phyloP scores from a whole-genome alignment of 2,329 filamentous ascomycete species.

The Penicillium sp. region DNA sequence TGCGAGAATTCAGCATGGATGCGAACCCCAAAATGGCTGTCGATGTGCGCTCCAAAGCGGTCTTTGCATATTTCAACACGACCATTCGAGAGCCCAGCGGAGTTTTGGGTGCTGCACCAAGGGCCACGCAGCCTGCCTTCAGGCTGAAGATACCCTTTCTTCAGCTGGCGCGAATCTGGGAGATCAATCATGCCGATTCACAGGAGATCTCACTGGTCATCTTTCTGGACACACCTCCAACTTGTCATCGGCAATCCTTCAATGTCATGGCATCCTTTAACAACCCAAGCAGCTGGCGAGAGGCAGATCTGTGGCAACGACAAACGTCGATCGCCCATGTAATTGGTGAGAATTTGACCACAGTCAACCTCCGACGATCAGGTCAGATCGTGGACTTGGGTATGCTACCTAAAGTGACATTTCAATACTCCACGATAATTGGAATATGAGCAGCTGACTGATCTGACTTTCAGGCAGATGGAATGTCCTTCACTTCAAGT shows the following conservation, averaged over 20 bases:
- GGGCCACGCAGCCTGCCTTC: slow-evolving; percentile 18
- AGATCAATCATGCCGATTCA: slow-evolving; percentile 20
- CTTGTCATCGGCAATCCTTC: slow-evolving; percentile 39
- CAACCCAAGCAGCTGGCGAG: slow-evolving; percentile 46
- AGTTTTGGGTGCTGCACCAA: not conserved
- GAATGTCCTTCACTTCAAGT: slow-evolving; percentile 53
- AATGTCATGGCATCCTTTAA: slow-evolving; percentile 39
- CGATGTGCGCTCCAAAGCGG: slow-evolving; percentile 40
- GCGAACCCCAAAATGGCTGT: slow-evolving; percentile 32
- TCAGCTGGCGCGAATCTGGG: slow-evolving; percentile 37
- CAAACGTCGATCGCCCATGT: slow-evolving; percentile 57
- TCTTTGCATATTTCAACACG: slow-evolving; percentile 44
- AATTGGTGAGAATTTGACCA: slow-evolving; percentile 26
- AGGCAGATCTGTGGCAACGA: slow-evolving; percentile 55
- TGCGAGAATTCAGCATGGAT: slow-evolving; percentile 43
- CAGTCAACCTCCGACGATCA: slow-evolving; percentile 45
- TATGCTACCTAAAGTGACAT: not conserved
- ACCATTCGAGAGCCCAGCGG: slow-evolving; percentile 12
- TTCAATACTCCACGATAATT: not conserved
- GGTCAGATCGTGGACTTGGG: slow-evolving; percentile 48
- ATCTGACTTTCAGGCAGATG: slow-evolving; percentile 47
- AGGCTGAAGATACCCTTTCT: slow-evolving; percentile 43
- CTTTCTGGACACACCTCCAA: slow-evolving; percentile 39
- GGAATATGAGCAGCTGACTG: slow-evolving; percentile 3
- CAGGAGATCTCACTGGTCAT: slow-evolving; percentile 30